These are phyloP conservation scores for Candida sanyiensis DNA, from an alignment of 805 yeast genomes.

Conservation along the genomic window DNA sequence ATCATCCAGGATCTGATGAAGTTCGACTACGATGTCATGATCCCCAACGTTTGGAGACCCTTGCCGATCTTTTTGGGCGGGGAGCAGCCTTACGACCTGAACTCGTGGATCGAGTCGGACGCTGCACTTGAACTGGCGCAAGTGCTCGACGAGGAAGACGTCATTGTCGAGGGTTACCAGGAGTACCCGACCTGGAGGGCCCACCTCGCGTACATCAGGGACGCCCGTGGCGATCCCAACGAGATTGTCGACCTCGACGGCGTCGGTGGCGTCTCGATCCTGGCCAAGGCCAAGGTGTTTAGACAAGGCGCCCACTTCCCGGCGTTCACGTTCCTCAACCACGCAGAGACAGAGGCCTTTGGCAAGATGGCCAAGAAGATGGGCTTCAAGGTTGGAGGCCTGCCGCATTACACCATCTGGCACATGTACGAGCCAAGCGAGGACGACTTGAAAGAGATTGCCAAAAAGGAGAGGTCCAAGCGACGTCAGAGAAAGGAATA, in stretches of 20 bases:
- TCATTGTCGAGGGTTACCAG: conserved; percentile 83
- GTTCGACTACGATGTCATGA: conserved; percentile 61
- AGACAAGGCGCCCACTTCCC: conserved; percentile 81
- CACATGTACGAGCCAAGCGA: conserved; percentile 88
- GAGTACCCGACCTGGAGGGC: conserved; percentile 84
- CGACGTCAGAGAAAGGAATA: conserved; percentile 40
- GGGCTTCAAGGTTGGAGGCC: conserved; percentile 81
- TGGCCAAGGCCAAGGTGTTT: conserved; percentile 69
- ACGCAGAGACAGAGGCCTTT: conserved; percentile 85
- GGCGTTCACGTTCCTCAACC: conserved; percentile 77
- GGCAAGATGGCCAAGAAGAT: conserved; percentile 74
- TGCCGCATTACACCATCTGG: conserved; percentile 88
- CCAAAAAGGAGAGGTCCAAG: conserved; percentile 60
- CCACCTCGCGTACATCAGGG: conserved; percentile 70
- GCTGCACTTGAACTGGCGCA: conserved; percentile 65
- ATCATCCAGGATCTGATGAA: conserved; percentile 72
- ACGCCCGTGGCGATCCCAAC: conserved; percentile 51
- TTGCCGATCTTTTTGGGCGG: conserved; percentile 85
- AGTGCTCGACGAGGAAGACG: conserved; percentile 69
- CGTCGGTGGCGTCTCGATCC: conserved; percentile 80
- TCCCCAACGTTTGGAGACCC: conserved; percentile 96
- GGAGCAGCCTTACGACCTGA: conserved; percentile 93
- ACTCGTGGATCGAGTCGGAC: conserved; percentile 91
- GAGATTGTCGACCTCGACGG: conserved; percentile 74
- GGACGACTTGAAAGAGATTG: conserved; percentile 69